Conservation (phyloP, 495 filamentous ascomycete species). For the Saxispiralis lemnorum region DNA sequence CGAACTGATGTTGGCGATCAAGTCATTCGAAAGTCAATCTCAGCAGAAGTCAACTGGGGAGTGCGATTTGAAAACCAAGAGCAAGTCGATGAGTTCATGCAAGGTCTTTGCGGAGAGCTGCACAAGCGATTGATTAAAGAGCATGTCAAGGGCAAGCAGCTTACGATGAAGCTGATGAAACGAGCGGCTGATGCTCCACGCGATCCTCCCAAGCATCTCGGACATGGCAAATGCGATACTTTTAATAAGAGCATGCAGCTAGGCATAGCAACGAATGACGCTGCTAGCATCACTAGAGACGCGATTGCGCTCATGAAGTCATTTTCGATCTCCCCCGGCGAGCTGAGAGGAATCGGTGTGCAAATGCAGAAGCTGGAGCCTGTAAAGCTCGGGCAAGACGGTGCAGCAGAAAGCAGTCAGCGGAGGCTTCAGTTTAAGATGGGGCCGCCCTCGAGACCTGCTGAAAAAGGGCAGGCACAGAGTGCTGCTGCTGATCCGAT, state of each 20-base stretch:
- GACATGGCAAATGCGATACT: constrained; percentile 85
- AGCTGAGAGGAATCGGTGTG: constrained; percentile 73
- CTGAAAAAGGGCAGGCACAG: constrained; percentile 23
- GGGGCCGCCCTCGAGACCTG: constrained; percentile 6
- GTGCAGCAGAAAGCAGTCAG: constrained; percentile 31
- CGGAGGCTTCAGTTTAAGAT: constrained; percentile 41
- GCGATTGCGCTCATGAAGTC: constrained; percentile 63
- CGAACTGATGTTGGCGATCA: constrained; percentile 70
- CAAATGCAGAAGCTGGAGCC: constrained; percentile 85
- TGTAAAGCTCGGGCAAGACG: constrained; percentile 32
- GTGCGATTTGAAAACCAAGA: constrained; percentile 79
- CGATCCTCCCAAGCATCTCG: constrained; percentile 85
- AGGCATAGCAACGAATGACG: constrained; percentile 61
- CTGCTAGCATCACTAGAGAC: constrained; percentile 55
- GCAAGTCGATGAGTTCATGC: constrained; percentile 80
- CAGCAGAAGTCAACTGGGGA: constrained; percentile 95
- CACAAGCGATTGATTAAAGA: constrained; percentile 64
- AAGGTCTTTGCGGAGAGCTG: constrained; percentile 65
- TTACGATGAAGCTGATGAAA: constrained; percentile 87
- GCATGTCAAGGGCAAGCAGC: constrained; percentile 63
- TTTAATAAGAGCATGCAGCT: constrained; percentile 74
- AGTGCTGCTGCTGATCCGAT: constrained; percentile 30
- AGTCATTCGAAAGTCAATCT: constrained; percentile 68
- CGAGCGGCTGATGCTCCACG: constrained; percentile 71
- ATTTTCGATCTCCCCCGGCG: constrained; percentile 74